Percentiles rank a stretch among this genome's conserved stretches.
These are phyloP conservation scores for Penicillium sp. DNA, from an alignment of 2,329 filamentous ascomycete species.

Conservation along the genomic window DNA sequence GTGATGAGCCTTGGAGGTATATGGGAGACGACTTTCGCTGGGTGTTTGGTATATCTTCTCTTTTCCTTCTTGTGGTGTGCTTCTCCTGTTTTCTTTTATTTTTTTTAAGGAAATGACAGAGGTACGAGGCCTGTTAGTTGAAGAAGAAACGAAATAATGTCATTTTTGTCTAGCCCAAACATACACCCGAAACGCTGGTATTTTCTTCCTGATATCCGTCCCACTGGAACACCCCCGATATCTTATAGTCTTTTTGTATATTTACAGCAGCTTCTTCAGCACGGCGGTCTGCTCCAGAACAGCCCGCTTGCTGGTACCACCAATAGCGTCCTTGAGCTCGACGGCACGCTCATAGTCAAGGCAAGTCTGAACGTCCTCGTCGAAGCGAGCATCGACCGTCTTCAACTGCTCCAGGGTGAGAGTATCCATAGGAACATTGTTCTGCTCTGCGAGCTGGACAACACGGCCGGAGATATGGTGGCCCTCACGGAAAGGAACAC, in stretches of 20 bases:
- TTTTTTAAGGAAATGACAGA: too few relatives aligned
- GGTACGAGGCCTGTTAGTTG: neutral
- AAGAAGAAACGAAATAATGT: neutral
- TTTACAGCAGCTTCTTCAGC: conserved; percentile 56
- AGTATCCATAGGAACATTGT: conserved; percentile 68
- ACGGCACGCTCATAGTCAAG: conserved; percentile 84
- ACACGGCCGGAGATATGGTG: conserved; percentile 75
- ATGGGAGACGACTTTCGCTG: neutral
- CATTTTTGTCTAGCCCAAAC: conserved; percentile 27
- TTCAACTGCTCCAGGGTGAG: conserved; percentile 67
- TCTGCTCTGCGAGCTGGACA: conserved; percentile 71
- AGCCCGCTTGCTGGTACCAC: conserved; percentile 72
- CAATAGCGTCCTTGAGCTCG: conserved; percentile 74
- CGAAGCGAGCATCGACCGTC: conserved; percentile 68
- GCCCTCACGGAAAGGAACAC: conserved; percentile 75
- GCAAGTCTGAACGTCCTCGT: conserved; percentile 66
- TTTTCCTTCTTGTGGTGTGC: neutral
- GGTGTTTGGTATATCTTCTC: neutral
- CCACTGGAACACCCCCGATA: neutral
- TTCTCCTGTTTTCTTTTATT: neutral
- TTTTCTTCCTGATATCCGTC: conserved; percentile 15
- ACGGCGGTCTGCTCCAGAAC: conserved; percentile 70
- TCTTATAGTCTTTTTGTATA: neutral
- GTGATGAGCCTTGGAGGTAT: neutral
- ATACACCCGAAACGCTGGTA: conserved; percentile 7